Evolutionary conservation across 345 rosid genomes (phyloP), one percentile per base, ranked within the genome.

Genomic region (Firmiana major): DNA sequence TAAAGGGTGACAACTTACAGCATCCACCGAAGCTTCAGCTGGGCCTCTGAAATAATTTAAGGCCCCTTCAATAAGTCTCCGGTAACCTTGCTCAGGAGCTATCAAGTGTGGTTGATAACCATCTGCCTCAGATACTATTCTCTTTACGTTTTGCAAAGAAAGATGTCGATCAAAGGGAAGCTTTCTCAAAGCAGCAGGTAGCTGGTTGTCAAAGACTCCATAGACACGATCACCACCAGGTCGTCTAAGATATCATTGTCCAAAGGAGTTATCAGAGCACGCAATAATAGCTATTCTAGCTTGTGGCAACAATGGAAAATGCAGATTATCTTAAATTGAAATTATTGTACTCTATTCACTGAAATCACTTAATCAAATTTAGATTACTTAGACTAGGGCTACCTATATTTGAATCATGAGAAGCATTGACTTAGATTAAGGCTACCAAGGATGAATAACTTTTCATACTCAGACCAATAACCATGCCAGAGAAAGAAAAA

Each of bases 1-100:
- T 42, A 7, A 26, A 60, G 26, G 28, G 31, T 26, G 54, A 66
- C 1, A 65, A 15, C 92, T 89, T 84, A 88, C 95, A 62, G 91
- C 90, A 79, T 91, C 90, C n/a, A 91, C 95, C 31, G 92, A 89
- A 75, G 90, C 91, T 81, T 89, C 91, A 62, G 93, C 91, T 28
- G 95, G 95, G 51, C 87, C 88, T 78, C 84, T 89, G 81, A 89
- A 89, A 83, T 83, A 91, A 77, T 82, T 83, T 38, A 91, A 84
- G 22, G 91, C 87, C 6, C 89, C 83, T 11, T 91, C 91, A 59
- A 91, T 91, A 6, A 89, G 87, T 53, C 91, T 80, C 4, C 94
- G 82, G 76, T 91, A 91, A 60, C 85, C 95, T 79, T 91, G 95
- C 87, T 87, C 92, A 3, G 94, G 92, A 11, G 94, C 92, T 76